Conservation (phyloP, 2,329 filamentous ascomycete species). For the Hymenoscyphus infarciens region DNA sequence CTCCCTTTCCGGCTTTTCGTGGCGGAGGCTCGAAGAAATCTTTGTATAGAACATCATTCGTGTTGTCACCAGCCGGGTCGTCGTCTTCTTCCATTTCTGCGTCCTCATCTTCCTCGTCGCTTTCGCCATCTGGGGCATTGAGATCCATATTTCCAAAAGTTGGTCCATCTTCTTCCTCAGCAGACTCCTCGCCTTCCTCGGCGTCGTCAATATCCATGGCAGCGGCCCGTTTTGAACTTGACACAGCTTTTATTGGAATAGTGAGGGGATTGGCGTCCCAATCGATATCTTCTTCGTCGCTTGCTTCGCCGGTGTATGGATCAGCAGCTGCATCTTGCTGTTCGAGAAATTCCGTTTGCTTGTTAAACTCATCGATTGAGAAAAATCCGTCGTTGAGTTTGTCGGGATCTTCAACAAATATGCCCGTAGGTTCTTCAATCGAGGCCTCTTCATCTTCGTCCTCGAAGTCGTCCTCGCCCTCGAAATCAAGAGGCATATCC, state of each 20-base stretch:
- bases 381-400: slow-evolving; percentile 98
- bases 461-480: slow-evolving; percentile 38
- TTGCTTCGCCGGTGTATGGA: slow-evolving; percentile 67
- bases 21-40: slow-evolving; percentile 91
- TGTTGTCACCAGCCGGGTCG: slow-evolving; percentile 58
- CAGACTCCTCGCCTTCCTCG: slow-evolving; percentile 42
- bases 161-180: slow-evolving; percentile 71
- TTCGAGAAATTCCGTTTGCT: slow-evolving; percentile 84
- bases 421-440: slow-evolving; percentile 48
- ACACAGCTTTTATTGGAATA: slow-evolving; percentile 30
- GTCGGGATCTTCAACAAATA: slow-evolving; percentile 68
- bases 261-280: slow-evolving; percentile 77
- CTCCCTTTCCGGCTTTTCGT: slow-evolving; percentile 60
- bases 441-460: slow-evolving; percentile 46
- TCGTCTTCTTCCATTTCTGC: slow-evolving; percentile 52
- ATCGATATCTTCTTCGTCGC: slow-evolving; percentile 83
- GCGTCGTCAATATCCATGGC: slow-evolving; percentile 35
- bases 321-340: slow-evolving; percentile 77
- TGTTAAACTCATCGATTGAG: slow-evolving; percentile 96
- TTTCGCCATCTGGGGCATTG: slow-evolving; percentile 66
- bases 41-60: slow-evolving; percentile 84
- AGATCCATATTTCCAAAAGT: slow-evolving; percentile 80
- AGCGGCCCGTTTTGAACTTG: slow-evolving; percentile 33
- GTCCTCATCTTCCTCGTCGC: slow-evolving; percentile 59
- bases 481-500: slow-evolving; percentile 27